phyloP scores from a whole-genome alignment of 306 rosid genomes.

The Sechiopsis laciniata region DNA sequence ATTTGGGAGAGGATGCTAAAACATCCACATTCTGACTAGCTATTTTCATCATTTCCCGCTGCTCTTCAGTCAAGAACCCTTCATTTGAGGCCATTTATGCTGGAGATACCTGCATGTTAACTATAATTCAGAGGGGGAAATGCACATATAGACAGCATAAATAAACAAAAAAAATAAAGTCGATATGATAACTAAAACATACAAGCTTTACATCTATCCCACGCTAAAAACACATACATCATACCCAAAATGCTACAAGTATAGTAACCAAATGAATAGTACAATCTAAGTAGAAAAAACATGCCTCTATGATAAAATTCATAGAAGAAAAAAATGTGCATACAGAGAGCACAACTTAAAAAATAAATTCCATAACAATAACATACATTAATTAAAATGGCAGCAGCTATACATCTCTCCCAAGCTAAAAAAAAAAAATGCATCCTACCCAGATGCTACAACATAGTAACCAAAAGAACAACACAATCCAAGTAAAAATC shows the following conservation, averaged over 20 bases:
- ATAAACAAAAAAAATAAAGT: background rate
- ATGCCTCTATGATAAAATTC: too few relatives aligned
- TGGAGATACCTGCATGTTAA: slow-evolving; percentile 12
- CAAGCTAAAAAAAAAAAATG: background rate
- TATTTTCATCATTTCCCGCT: slow-evolving; percentile 68
- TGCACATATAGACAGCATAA: background rate
- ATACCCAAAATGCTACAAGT: background rate
- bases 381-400: background rate
- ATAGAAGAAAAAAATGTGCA: too few relatives aligned
- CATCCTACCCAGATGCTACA: background rate
- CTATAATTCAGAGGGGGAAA: background rate
- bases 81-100: slow-evolving; percentile 71
- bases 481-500: background rate
- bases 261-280: background rate
- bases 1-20: slow-evolving; percentile 83
- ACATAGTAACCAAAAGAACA: background rate
- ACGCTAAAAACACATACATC: background rate
- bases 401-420: background rate
- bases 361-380: background rate
- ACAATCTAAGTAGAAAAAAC: background rate
- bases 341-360: too few relatives aligned
- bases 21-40: slow-evolving; percentile 69
- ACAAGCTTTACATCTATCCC: background rate
- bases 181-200: background rate
- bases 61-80: slow-evolving; percentile 86